Percentiles rank a stretch among this genome's conserved stretches.
Conservation (phyloP, 129 eudicot genomes). For the Calendula officinalis region DNA sequence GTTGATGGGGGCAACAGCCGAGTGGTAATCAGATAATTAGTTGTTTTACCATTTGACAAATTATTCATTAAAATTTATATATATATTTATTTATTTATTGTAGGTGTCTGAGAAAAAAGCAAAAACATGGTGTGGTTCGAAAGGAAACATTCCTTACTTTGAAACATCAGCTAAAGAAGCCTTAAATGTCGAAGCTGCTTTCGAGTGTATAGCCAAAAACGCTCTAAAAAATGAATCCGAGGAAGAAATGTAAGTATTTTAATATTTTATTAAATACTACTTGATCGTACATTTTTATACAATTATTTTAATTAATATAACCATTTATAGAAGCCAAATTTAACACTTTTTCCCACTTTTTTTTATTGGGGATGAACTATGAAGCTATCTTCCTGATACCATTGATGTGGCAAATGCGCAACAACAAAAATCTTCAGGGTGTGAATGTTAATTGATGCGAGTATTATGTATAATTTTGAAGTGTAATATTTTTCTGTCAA, state of each 20-base stretch:
- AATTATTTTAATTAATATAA: background rate
- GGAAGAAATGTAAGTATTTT: conserved; percentile 22
- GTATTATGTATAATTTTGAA: conserved; percentile 23
- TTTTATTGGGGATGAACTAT: conserved; percentile 32
- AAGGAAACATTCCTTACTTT: conserved; percentile 54
- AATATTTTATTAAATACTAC: too few species aligned
- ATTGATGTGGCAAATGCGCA: conserved; percentile 50
- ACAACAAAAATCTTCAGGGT: conserved; percentile 46
- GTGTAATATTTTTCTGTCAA: conserved; percentile 10
- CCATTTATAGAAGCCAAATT: background rate
- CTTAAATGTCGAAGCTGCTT: conserved; percentile 54
- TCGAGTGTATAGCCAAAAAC: conserved; percentile 50
- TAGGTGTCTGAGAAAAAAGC: conserved; percentile 69
- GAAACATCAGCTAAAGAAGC: conserved; percentile 63
- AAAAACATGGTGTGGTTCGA: conserved; percentile 58
- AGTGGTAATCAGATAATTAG: conserved; percentile 38
- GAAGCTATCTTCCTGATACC: conserved; percentile 56
- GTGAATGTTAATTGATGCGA: conserved; percentile 44
- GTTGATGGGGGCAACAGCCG: conserved; percentile 64
- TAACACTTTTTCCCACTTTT: background rate
- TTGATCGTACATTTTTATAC: background rate
- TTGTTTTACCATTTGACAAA: background rate
- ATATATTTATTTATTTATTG: background rate
- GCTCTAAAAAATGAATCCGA: conserved; percentile 51
- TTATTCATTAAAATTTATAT: background rate